Base-by-base conservation (phyloP, 306 rosid species). In the Vigna trinervia region DNA sequence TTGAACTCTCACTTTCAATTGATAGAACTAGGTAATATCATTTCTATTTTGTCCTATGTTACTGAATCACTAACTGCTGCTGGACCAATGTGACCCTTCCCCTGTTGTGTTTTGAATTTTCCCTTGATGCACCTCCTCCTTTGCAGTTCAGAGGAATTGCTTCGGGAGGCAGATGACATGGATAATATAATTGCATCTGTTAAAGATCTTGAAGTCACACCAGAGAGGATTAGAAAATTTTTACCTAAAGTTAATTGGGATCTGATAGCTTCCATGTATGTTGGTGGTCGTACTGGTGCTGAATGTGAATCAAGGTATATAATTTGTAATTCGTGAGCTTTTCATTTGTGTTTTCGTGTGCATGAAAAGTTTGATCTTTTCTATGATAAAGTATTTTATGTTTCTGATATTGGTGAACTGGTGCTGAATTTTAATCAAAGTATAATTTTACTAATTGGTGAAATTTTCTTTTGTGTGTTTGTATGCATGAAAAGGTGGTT, bases 301-400 rank as follows among this genome's bases (percentile, higher is more conserved):
- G 97, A 95, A 92, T 95, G 98, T 78, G 90, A 88, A 90, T 86
- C 96, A 47, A 87, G 98, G 98, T 95, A 88, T 87, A 83, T 58
- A 52, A 70, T 82, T 82, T 56, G 11, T 76, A 53, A 53, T 58
- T 73, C 62, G 5, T 3, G 5, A 58, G 34, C 61, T 64, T 57
- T 20, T 81, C 14, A 45, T 65, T 36, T 54, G 47, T 39, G 22
- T 19, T 39, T 36, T 50, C 5, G 22, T 73, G 70, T 23, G 26
- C 38, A 71, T 36, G 8, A 36, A 36, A 36, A 76, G 48, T 56
- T 75, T 58, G 82, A 59, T 60, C 43, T 32, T 60, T 41, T 51
- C 8, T 36, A 36, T 36, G 41, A 36, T 36, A 36, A 34, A 34
- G 41, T 36, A 36, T 36, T 6, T 36, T 36, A 1, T 6, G 8